Evolutionary conservation across 2,329 filamentous ascomycete genomes (phyloP).

Genomic region (Verticillium nubilum): DNA sequence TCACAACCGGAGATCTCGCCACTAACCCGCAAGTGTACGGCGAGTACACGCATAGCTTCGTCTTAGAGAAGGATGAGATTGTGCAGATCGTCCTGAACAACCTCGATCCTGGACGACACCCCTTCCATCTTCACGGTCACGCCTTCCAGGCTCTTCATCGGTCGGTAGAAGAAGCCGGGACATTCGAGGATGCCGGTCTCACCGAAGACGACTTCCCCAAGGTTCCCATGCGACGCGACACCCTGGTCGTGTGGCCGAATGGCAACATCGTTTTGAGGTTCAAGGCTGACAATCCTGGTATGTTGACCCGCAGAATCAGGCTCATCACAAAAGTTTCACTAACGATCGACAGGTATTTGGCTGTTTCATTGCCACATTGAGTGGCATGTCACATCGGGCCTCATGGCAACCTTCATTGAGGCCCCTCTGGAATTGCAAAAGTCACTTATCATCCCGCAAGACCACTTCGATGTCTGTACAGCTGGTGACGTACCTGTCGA

Average conservation of each 20-base stretch:
- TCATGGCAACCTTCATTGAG: slow-evolving; percentile 60
- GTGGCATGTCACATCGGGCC: slow-evolving; percentile 67
- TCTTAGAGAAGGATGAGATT: slow-evolving; percentile 63
- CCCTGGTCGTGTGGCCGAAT: slow-evolving; percentile 56
- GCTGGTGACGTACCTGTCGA: slow-evolving; percentile 40
- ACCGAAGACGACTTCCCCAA: slow-evolving; percentile 41
- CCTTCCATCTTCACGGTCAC: slow-evolving; percentile 76
- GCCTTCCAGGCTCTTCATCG: slow-evolving; percentile 64
- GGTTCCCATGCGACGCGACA: slow-evolving; percentile 63
- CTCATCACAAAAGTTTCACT: not conserved
- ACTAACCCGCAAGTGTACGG: slow-evolving; percentile 60
- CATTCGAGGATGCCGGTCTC: slow-evolving; percentile 42
- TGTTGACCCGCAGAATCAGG: slow-evolving; percentile 16
- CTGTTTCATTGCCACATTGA: slow-evolving; percentile 78
- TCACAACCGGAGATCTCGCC: slow-evolving; percentile 56
- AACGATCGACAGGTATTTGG: slow-evolving; percentile 45
- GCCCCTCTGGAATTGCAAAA: slow-evolving; percentile 58
- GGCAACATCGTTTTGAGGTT: slow-evolving; percentile 68
- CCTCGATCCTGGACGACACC: slow-evolving; percentile 64
- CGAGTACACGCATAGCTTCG: slow-evolving; percentile 57
- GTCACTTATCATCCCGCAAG: slow-evolving; percentile 51
- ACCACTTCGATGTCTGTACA: slow-evolving; percentile 54
- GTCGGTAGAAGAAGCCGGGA: slow-evolving; percentile 50
- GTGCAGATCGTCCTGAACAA: slow-evolving; percentile 77
- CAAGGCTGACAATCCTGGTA: slow-evolving; percentile 60